Base-by-base conservation (phyloP, 305 asterid genomes). In the Fraxinus angustifolia region DNA sequence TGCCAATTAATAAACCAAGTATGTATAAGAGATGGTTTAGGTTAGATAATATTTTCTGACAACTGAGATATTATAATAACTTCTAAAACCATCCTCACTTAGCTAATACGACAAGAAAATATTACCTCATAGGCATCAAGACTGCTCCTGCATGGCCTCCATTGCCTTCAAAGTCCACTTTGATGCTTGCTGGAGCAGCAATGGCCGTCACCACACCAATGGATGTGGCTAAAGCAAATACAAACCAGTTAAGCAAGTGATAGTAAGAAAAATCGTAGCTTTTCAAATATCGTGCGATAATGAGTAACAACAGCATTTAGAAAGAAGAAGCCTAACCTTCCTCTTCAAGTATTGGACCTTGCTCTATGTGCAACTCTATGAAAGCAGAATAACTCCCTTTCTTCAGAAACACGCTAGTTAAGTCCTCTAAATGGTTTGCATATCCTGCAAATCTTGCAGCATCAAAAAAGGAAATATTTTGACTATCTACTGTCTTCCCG, bases 71-170 rank as follows among this genome's bases (percentile, higher is more conserved):
- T 11, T 45, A 45, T 45, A 11, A 45, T 11, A 3, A 45, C 17
- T 45, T 45, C 56, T 42, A 42, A 11, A 45, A 45, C 56, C 30
- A 58, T n/a, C 26, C 68, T 58, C 11, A 58, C 0, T 19, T 4
- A 8, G 31, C 7, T 10, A 21, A 26, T 65, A 8, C 3, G 11
- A 12, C 17, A 6, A 79, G 14, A n/a, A 26, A 77, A 33, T 26
- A 23, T 71, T 76, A 95, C 99, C 99, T 90, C 80, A 70, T 81
- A 30, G 97, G 98, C 98, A 95, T 95, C 70, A 95, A 86, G 75
- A 84, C 96, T 83, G 98, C 99, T 78, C 99, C 99, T 23, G 99
- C 99, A 86, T 95, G 99, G 23, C 99, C 99, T 38, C 98, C 99
- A 67, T 88, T 94, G 83, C 98, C 99, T 87, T 92, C 97, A 72